These are phyloP conservation scores for Coprinopsis marcescibilis DNA, from an alignment of 768 basidiomycete genomes.

Conservation along the genomic window DNA sequence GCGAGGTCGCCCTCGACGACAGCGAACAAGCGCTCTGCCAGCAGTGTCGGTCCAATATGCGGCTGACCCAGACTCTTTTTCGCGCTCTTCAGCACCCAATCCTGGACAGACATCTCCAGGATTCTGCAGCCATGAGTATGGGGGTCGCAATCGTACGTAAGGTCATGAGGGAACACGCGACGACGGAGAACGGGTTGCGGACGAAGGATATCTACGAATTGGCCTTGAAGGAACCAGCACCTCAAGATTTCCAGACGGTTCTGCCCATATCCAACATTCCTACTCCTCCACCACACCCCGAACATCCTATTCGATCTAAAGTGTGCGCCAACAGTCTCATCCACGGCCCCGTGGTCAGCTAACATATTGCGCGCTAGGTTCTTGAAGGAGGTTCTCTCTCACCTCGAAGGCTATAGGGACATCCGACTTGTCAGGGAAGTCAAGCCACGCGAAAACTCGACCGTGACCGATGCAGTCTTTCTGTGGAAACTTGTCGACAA, in stretches of 20 bases:
- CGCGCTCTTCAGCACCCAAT: neutral
- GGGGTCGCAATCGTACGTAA: conserved; percentile 9
- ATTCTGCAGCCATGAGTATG: neutral
- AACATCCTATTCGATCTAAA: conserved; percentile 51
- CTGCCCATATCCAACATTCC: neutral
- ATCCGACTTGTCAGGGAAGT: conserved; percentile 37
- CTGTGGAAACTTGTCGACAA: conserved; percentile 16
- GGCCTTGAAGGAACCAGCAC: conserved; percentile 23
- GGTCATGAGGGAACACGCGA: conserved; percentile 11
- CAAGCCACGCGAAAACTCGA: conserved; percentile 19
- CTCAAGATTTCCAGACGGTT: conserved; percentile 19
- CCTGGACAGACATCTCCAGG: neutral
- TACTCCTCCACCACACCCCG: conserved; percentile 29
- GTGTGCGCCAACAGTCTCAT: conserved; percentile 13
- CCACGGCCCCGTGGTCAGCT: neutral
- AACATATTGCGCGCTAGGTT: conserved; percentile 40
- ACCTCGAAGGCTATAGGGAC: conserved; percentile 35
- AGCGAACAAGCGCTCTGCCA: neutral
- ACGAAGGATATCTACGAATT: conserved; percentile 38
- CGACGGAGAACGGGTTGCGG: conserved; percentile 43
- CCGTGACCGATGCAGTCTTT: conserved; percentile 14
- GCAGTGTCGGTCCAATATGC: neutral
- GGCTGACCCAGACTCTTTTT: neutral
- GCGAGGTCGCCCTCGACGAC: neutral
- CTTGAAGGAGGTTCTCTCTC: conserved; percentile 49